Evolutionary conservation across 1,284 basidiomycete genomes (phyloP).

Genomic region (Flammula alnicola): DNA sequence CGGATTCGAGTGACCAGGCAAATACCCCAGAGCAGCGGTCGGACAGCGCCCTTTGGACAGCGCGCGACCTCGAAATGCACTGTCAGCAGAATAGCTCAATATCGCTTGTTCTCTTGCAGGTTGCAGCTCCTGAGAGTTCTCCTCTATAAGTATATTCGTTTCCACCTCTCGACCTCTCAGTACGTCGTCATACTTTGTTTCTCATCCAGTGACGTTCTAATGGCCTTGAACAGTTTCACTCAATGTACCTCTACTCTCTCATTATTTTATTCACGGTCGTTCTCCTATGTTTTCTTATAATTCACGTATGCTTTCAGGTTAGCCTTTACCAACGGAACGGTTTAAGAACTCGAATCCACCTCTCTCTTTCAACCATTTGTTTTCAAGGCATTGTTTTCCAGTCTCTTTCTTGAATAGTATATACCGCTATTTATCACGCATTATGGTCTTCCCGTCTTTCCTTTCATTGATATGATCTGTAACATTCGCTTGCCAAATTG

Average conservation of each 20-base stretch:
- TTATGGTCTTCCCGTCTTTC: slow-evolving; percentile 5
- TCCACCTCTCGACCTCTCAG: neutral
- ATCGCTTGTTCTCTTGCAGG: slow-evolving; percentile 57
- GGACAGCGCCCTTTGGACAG: slow-evolving; percentile 61
- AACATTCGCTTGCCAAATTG: neutral
- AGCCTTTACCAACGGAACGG: too few species aligned
- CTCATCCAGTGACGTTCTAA: slow-evolving; percentile 4
- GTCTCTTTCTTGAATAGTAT: slow-evolving; percentile 18
- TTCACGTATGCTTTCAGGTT: slow-evolving; percentile 22
- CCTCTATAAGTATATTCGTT: slow-evolving; percentile 4
- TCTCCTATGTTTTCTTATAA: slow-evolving; percentile 23
- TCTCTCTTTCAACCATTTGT: slow-evolving; percentile 7
- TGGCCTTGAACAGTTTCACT: slow-evolving; percentile 10
- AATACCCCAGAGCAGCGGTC: slow-evolving; percentile 30
- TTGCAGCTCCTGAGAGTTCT: slow-evolving; percentile 43
- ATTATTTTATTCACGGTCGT: too few species aligned
- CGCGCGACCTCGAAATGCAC: slow-evolving; percentile 67
- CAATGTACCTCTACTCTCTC: slow-evolving; percentile 21
- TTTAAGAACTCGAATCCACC: slow-evolving; percentile 3
- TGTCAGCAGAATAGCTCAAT: slow-evolving; percentile 77
- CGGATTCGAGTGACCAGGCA: slow-evolving; percentile 34
- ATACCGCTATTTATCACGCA: slow-evolving; percentile 12
- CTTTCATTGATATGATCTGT: slow-evolving; percentile 9
- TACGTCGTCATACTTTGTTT: slow-evolving; percentile 2
- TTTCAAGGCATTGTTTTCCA: slow-evolving; percentile 4